Evolutionary conservation across 202 grass and related monocot genomes (phyloP).

Genomic region (Dendrocalamus latiflorus): DNA sequence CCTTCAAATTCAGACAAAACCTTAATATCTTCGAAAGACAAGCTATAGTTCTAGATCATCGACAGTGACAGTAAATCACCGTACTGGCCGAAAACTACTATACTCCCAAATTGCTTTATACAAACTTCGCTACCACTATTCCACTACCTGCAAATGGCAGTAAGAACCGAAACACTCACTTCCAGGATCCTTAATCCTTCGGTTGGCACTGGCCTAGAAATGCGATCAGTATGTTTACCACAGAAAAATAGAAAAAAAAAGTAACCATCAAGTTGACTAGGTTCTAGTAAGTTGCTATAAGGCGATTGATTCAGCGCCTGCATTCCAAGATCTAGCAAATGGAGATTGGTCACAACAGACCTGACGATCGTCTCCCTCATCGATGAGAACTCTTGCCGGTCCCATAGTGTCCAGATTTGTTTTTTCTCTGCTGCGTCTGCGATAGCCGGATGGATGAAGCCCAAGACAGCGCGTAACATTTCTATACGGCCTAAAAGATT

Average conservation of each 20-base stretch:
- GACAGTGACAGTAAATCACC: conserved; percentile 13
- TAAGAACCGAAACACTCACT: background rate
- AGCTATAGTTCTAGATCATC: background rate
- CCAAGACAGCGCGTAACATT: no score
- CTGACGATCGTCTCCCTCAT: conserved; percentile 91
- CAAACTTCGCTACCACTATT: background rate
- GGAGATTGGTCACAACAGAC: conserved; percentile 85
- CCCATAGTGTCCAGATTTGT: conserved; percentile 86
- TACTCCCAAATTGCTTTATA: background rate
- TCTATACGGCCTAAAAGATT: no score
- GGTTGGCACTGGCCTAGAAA: background rate
- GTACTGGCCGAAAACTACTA: background rate
- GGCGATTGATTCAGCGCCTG: conserved; percentile 38
- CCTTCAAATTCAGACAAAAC: conserved; percentile 3
- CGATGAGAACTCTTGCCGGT: conserved; percentile 90
- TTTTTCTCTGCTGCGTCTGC: no score
- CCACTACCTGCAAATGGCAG: background rate
- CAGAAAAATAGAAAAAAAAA: conserved; percentile 1
- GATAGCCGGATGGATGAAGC: no score
- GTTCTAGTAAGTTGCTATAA: background rate
- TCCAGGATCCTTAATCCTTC: background rate
- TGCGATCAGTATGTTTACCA: background rate
- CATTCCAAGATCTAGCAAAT: conserved; percentile 97
- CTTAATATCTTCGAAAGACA: background rate
- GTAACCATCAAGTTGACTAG: background rate